Percentiles rank a stretch among this genome's conserved stretches.
phyloP scores from a whole-genome alignment of 2,329 filamentous ascomycete species.

The Fusarium incarnatum region DNA sequence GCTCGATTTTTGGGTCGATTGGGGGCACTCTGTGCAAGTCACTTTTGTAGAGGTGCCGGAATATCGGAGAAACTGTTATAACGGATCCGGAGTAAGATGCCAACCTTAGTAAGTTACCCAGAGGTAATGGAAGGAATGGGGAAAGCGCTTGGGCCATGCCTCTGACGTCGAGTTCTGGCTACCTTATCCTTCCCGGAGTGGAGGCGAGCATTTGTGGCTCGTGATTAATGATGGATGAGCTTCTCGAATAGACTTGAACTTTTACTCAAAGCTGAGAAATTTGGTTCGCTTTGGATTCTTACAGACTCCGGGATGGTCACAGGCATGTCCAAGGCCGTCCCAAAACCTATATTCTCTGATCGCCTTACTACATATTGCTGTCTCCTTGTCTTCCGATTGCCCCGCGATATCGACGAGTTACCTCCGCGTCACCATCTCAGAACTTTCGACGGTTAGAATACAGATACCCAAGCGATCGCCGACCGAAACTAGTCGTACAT shows the following conservation, averaged over 20 bases:
- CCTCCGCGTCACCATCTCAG: conserved; percentile 7
- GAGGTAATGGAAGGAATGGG: background rate
- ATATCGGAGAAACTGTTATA: conserved; percentile 34
- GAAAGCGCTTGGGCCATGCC: conserved; percentile 37
- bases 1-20: background rate
- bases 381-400: conserved; percentile 29
- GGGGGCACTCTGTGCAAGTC: background rate
- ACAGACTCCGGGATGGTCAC: background rate
- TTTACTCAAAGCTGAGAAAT: background rate
- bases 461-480: background rate
- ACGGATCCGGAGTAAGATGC: conserved; percentile 1
- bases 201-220: conserved; percentile 17
- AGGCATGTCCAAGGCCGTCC: conserved; percentile 34
- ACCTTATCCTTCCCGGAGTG: conserved; percentile 5
- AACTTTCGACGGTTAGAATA: background rate
- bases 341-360: conserved; percentile 26
- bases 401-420: conserved; percentile 25
- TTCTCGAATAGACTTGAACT: conserved; percentile 9
- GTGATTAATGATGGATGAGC: conserved; percentile 39
- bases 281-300: conserved; percentile 1
- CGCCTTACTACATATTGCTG: conserved; percentile 22
- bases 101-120: background rate
- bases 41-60: background rate
- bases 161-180: conserved; percentile 40
- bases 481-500: background rate